Conservation (phyloP, 164 flowering plant genomes). For the Magnolia officinalis region DNA sequence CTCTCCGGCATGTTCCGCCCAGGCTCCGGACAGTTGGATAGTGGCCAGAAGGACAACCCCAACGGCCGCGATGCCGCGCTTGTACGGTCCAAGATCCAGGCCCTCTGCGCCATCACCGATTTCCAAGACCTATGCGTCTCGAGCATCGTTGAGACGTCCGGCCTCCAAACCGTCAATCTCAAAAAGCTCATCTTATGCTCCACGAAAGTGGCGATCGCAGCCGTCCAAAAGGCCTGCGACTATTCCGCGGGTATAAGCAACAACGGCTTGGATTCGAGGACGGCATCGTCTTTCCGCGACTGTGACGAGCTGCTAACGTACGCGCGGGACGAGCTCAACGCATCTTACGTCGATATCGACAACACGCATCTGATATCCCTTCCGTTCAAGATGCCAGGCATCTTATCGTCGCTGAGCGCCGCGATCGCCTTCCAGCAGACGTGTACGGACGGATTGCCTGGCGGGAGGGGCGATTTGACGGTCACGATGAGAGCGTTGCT, state of each 20-base stretch:
- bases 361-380: conserved; percentile 15
- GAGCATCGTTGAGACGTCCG: neutral
- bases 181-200: neutral
- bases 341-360: conserved; percentile 26
- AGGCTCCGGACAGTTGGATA: neutral
- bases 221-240: neutral
- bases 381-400: conserved; percentile 17
- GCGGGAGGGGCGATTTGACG: neutral
- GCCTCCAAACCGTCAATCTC: neutral
- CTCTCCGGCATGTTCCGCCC: neutral
- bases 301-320: conserved; percentile 37
- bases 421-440: conserved; percentile 5
- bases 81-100: neutral
- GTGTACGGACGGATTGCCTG: conserved; percentile 2
- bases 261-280: neutral
- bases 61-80: neutral
- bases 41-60: neutral
- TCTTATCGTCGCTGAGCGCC: conserved; percentile 8
- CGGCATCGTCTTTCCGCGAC: conserved; percentile 11
- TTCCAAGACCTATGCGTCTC: conserved; percentile 3
- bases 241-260: neutral
- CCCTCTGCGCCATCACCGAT: neutral
- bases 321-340: conserved; percentile 37
- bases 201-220: neutral
- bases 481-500: neutral